These are phyloP conservation scores for Saksenaea oblongispora DNA, from an alignment of 371 early-diverging fungal species.

Conservation along the genomic window DNA sequence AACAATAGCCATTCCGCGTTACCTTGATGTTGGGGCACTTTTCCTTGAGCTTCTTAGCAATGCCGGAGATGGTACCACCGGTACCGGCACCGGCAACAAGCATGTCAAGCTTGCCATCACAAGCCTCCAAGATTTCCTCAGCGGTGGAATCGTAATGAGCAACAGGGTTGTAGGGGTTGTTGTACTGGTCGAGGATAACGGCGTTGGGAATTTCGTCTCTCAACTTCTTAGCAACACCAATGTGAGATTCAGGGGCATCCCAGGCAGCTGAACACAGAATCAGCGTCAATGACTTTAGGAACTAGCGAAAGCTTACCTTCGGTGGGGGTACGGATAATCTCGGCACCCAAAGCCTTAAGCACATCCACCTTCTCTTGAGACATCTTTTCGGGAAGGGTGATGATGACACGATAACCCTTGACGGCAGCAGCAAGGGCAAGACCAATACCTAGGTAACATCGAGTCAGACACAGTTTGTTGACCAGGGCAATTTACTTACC, in stretches of 20 bases:
- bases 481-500: conserved; percentile 39
- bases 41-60: conserved; percentile 93
- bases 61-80: conserved; percentile 96
- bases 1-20: conserved; percentile 6
- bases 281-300: not conserved
- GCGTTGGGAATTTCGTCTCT: conserved; percentile 93
- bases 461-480: not conserved
- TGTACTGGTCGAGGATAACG: conserved; percentile 95
- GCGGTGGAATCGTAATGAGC: conserved; percentile 96
- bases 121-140: conserved; percentile 83
- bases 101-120: conserved; percentile 93
- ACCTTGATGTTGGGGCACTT: conserved; percentile 82
- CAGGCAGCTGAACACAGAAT: conserved; percentile 70
- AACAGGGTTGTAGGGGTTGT: conserved; percentile 93
- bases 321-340: conserved; percentile 97
- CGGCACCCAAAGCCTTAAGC: conserved; percentile 95
- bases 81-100: conserved; percentile 96
- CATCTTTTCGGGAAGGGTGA: conserved; percentile 98
- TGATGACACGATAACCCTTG: conserved; percentile 95
- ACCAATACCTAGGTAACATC: conserved; percentile 63
- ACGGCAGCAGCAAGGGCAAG: conserved; percentile 93
- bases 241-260: conserved; percentile 97
- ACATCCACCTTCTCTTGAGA: conserved; percentile 97
- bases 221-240: conserved; percentile 92
- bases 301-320: conserved; percentile 48